Evolutionary conservation across 139 green algal genomes (phyloP).

Genomic region (Chlorella sp.): DNA sequence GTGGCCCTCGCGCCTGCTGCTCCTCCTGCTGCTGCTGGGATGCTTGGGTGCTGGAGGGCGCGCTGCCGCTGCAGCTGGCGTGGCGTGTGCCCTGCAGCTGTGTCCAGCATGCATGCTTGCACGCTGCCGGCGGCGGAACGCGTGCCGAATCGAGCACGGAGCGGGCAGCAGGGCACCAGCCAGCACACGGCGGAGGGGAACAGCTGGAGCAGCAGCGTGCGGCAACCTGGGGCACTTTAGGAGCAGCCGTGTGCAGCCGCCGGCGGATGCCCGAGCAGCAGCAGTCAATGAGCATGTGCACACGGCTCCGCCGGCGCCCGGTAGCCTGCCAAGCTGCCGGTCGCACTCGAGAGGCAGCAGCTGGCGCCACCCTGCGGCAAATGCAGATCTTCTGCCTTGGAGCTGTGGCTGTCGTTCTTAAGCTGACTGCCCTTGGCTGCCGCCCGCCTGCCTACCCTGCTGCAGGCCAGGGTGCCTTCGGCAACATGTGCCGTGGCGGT

Average conservation of each 20-base stretch:
- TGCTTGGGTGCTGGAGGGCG: not conserved
- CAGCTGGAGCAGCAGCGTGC: not conserved
- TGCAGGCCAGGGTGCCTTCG: conserved; percentile 96
- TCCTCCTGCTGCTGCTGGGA: not conserved
- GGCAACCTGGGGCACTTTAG: too few species aligned
- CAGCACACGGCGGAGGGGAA: too few species aligned
- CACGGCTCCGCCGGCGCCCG: too few species aligned
- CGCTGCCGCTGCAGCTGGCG: not conserved
- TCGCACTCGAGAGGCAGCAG: too few species aligned
- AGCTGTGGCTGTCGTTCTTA: too few species aligned
- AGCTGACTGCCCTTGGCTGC: not conserved
- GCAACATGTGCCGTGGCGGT: conserved; percentile 99
- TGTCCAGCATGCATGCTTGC: not conserved
- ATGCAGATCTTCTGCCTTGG: too few species aligned
- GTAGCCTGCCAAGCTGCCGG: too few species aligned
- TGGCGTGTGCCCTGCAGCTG: too few species aligned
- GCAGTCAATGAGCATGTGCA: too few species aligned
- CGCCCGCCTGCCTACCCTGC: not conserved
- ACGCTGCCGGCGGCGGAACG: not conserved
- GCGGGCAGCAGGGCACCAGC: not conserved
- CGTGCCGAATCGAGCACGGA: not conserved
- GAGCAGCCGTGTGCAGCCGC: too few species aligned
- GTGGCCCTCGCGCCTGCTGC: not conserved
- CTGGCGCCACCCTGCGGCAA: too few species aligned
- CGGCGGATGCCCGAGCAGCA: too few species aligned